Percentiles rank a stretch among this genome's conserved stretches.
Evolutionary conservation across 1,284 basidiomycete genomes (phyloP).

Genomic region (Gomphus sp.): DNA sequence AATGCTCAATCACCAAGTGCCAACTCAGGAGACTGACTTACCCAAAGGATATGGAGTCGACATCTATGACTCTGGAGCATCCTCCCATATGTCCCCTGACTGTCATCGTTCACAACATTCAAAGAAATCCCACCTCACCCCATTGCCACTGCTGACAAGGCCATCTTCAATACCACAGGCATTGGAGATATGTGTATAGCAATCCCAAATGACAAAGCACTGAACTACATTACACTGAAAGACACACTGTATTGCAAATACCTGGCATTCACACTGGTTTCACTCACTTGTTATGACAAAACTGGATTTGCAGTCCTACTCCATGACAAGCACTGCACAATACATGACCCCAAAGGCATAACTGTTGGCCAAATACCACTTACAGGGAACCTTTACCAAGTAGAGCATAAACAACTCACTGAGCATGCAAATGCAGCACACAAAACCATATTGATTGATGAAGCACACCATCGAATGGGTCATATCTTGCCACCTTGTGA

Average conservation of each 20-base stretch:
- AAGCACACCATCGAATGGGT: constrained; percentile 18
- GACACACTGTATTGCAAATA: too few species aligned
- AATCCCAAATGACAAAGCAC: background rate
- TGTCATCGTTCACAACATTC: background rate
- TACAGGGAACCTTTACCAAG: background rate
- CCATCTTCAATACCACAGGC: background rate
- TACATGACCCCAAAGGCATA: background rate
- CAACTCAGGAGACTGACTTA: background rate
- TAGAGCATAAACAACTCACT: background rate
- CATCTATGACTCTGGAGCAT: background rate
- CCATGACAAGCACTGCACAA: background rate
- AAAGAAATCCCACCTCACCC: background rate
- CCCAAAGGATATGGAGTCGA: background rate
- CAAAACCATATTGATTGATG: background rate
- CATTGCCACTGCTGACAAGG: background rate
- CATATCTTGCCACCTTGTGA: constrained; percentile 26
- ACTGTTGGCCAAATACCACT: background rate
- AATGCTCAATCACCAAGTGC: background rate
- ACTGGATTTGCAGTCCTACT: background rate
- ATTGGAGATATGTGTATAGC: background rate
- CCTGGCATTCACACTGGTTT: too few species aligned
- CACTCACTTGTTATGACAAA: too few species aligned
- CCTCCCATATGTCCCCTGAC: constrained; percentile 2
- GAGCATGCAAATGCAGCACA: too few species aligned
- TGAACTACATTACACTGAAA: too few species aligned